Percentiles rank a stretch among this genome's conserved stretches.
Evolutionary conservation across 176 grass and related monocot genomes (phyloP).

Genomic region (Oropetium thomaeum): DNA sequence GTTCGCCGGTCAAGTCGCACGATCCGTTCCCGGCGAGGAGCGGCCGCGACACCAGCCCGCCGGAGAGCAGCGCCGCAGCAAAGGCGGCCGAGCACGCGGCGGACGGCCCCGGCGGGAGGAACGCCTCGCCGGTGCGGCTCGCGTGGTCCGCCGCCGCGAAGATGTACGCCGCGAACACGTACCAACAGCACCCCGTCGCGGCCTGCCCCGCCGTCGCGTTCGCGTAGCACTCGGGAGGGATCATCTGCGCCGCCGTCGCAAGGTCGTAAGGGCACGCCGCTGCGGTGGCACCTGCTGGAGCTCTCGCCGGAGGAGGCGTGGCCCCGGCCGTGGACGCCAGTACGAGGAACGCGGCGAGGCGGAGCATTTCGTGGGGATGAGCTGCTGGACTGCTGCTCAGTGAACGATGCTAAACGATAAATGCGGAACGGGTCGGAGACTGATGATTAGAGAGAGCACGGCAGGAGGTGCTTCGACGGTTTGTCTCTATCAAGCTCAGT

Average conservation of each 20-base stretch:
- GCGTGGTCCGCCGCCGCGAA: conserved; percentile 42
- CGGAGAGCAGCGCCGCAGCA: conserved; percentile 21
- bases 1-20: conserved; percentile 44
- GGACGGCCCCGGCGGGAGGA: conserved; percentile 23
- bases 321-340: background rate
- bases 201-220: conserved; percentile 31
- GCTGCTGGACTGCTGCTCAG: background rate
- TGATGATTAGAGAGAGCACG: too few species aligned
- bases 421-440: too few species aligned
- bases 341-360: conserved; percentile 12
- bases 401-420: too few species aligned
- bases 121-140: conserved; percentile 52
- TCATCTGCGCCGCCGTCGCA: conserved; percentile 31
- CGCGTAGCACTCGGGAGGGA: conserved; percentile 56
- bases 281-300: background rate
- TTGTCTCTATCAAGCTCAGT: too few species aligned
- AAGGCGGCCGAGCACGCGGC: conserved; percentile 46
- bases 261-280: conserved; percentile 59
- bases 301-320: too few species aligned
- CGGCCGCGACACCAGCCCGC: conserved; percentile 36
- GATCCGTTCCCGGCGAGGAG: conserved; percentile 39
- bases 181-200: conserved; percentile 71
- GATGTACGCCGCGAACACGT: conserved; percentile 52
- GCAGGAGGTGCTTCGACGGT: too few species aligned
- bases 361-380: background rate